Evolutionary conservation across 495 filamentous ascomycete species (phyloP).

Genomic region (Bombardia bombarda): DNA sequence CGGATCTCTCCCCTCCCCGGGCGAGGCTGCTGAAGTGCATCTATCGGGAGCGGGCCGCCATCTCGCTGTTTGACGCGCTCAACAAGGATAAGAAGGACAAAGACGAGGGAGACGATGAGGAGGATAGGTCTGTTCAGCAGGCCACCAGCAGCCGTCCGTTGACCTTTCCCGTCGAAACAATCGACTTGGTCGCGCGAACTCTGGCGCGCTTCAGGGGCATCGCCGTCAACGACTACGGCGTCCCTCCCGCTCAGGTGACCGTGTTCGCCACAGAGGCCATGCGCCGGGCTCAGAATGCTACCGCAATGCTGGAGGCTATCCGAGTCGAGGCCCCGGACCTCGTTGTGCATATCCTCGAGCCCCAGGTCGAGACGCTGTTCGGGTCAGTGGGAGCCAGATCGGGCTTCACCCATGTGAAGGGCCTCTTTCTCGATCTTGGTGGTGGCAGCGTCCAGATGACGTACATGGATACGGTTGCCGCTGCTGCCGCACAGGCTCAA

Average conservation of each 20-base stretch:
- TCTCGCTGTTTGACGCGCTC: slow-evolving; percentile 88
- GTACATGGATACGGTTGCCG: slow-evolving; percentile 59
- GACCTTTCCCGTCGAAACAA: slow-evolving; percentile 56
- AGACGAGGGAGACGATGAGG: no score
- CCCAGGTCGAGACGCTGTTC: slow-evolving; percentile 73
- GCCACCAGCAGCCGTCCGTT: slow-evolving; percentile 27
- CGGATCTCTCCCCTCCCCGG: slow-evolving; percentile 61
- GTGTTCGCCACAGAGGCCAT: slow-evolving; percentile 88
- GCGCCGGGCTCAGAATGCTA: slow-evolving; percentile 67
- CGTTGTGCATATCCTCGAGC: slow-evolving; percentile 61
- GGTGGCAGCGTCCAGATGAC: slow-evolving; percentile 89
- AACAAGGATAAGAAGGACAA: no score
- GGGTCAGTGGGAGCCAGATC: slow-evolving; percentile 79
- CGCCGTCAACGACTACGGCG: slow-evolving; percentile 56
- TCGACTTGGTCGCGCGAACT: slow-evolving; percentile 52
- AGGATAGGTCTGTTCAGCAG: slow-evolving; percentile 12
- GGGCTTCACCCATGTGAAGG: slow-evolving; percentile 50
- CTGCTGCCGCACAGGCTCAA: slow-evolving; percentile 24
- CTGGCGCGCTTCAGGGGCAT: slow-evolving; percentile 65
- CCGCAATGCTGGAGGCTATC: slow-evolving; percentile 58
- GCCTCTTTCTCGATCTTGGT: slow-evolving; percentile 81
- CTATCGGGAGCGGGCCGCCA: slow-evolving; percentile 67
- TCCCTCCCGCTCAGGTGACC: slow-evolving; percentile 53
- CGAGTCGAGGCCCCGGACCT: slow-evolving; percentile 47
- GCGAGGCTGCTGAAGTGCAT: slow-evolving; percentile 67